phyloP scores from a whole-genome alignment of 75 land plant species.

The Isoetes taiwanensis region DNA sequence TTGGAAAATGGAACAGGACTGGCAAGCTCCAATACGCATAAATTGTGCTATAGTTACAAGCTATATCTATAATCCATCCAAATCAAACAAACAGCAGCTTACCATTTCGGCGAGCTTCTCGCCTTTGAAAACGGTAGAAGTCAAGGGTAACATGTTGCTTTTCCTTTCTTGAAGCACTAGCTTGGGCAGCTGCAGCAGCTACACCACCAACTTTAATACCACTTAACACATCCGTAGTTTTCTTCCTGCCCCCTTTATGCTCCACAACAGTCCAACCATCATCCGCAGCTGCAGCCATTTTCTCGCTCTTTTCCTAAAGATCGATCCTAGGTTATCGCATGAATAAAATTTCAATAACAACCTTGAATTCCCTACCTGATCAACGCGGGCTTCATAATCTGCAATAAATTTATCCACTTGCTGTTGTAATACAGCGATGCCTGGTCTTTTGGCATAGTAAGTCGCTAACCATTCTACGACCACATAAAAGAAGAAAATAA shows the following conservation, averaged over 20 bases:
- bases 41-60: too few species aligned
- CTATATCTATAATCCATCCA: too few species aligned
- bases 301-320: conserved; percentile 67
- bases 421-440: conserved; percentile 46
- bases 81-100: neutral
- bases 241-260: conserved; percentile 83
- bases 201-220: conserved; percentile 81
- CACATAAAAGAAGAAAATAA: conserved; percentile 1
- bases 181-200: conserved; percentile 37
- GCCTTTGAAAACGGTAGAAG: conserved; percentile 82
- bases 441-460: conserved; percentile 62
- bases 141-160: conserved; percentile 30
- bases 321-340: too few species aligned
- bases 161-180: conserved; percentile 27
- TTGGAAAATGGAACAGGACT: too few species aligned
- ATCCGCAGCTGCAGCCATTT: conserved; percentile 52
- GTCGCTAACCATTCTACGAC: conserved; percentile 68
- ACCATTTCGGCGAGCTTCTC: conserved; percentile 81
- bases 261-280: conserved; percentile 95
- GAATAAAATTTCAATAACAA: too few species aligned
- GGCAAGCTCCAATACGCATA: neutral
- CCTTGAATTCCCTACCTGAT: conserved; percentile 71
- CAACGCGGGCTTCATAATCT: conserved; percentile 52
- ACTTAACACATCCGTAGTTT: conserved; percentile 66
- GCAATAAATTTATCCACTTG: conserved; percentile 70